Evolutionary conservation across 2,329 filamentous ascomycete species (phyloP), one percentile per base, ranked within the genome.

Genomic region (Phyllachora maydis): DNA sequence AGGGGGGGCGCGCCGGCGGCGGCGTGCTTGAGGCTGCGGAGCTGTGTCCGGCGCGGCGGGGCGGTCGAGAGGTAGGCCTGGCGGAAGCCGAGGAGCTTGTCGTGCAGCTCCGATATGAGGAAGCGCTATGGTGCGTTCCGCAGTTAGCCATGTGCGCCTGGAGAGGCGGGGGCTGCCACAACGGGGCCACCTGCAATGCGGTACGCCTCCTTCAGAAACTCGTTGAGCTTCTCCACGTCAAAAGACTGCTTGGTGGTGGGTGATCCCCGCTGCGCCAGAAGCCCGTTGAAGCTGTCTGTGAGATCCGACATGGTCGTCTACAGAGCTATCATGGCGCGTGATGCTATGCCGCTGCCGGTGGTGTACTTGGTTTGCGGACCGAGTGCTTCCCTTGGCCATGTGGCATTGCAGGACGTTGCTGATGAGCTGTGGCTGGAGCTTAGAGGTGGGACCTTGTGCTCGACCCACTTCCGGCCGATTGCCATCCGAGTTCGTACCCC

Each of bases 181-280:
- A 15, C 6, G 33, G 35, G 31, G 23, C n/a, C n/a, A 46, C 62
- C 39, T 54, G 90, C 83, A 46, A 95, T 93, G 43, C 75, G 68
- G 50, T 91, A 88, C 25, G 88, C 88, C 50, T 95, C 85, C 42
- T 85, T 82, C 16, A 95, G 56, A 43, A 95, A 98, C 38, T 76
- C 75, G 43, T 93, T 78, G 23, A 88, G 62, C 35, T 49, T 59
- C 33, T 61, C 52, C 23, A 56, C 36, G 27, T 44, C 52, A 32
- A 56, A 56, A 31, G 40, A 37, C 21, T 38, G 38, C 25, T 40
- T 49, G 8, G 60, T 55, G 6, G 56, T 49, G 14, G 52, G 50
- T 21, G 60, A 59, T 45, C 64, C 50, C 30, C 65, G 64, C 35
- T 58, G 50, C 37, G 60, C 59, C 13, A 85, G 59, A 22, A 74